Conservation (phyloP, 2,329 filamentous ascomycete species). For the Ophiostoma ulmi region DNA sequence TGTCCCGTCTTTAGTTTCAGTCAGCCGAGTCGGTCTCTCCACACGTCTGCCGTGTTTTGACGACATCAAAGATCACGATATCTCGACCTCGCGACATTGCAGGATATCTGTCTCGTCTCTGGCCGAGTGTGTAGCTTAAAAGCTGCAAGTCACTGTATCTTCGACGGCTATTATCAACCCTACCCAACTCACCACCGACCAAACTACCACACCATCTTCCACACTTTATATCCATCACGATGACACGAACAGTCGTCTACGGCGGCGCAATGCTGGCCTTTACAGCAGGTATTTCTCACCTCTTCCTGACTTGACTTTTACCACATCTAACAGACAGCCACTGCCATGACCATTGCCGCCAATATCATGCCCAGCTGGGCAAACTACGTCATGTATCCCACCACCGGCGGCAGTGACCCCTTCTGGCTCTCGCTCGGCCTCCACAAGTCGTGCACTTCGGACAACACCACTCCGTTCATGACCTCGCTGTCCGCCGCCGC, state of each 20-base stretch:
- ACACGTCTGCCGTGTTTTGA: neutral
- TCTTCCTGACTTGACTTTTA: neutral
- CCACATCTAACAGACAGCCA: conserved; percentile 46
- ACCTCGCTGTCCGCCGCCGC: neutral
- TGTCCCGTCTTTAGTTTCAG: neutral
- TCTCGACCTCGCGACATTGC: neutral
- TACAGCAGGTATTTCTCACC: conserved; percentile 37
- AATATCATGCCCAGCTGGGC: conserved; percentile 69
- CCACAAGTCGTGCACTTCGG: conserved; percentile 71
- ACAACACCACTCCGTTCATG: conserved; percentile 32
- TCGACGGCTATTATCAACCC: too few relatives aligned
- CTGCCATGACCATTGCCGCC: conserved; percentile 63
- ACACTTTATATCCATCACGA: conserved; percentile 25
- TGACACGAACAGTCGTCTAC: conserved; percentile 45
- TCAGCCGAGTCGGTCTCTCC: neutral
- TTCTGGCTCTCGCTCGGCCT: conserved; percentile 66
- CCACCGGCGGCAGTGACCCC: conserved; percentile 43
- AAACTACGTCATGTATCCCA: conserved; percentile 49
- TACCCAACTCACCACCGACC: neutral
- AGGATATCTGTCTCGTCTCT: neutral
- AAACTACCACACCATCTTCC: neutral
- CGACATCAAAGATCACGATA: neutral
- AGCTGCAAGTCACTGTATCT: neutral
- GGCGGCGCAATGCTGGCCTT: conserved; percentile 41
- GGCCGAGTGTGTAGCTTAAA: neutral